Percentiles rank a stretch among this genome's conserved stretches.
phyloP scores from a whole-genome alignment of 2,329 filamentous ascomycete genomes.

The Rhinocladiella mackenziei region DNA sequence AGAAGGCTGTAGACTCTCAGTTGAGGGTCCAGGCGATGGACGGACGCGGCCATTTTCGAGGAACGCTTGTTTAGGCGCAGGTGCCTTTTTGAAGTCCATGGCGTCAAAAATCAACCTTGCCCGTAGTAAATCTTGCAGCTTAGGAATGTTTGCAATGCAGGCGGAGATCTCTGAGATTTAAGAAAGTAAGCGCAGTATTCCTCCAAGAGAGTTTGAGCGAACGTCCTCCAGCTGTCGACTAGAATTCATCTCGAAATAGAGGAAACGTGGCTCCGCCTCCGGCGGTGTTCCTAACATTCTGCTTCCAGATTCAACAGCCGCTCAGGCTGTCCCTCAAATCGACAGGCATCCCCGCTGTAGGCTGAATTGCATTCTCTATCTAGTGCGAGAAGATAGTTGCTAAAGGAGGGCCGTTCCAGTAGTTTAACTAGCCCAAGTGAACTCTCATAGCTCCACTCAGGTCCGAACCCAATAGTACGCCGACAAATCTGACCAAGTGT shows the following conservation, averaged over 20 bases:
- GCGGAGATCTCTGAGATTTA: no score
- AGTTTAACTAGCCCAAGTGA: no score
- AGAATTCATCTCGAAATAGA: not conserved
- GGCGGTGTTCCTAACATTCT: conserved; percentile 1
- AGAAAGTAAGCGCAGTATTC: no score
- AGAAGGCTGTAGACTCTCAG: not conserved
- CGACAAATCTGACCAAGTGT: no score
- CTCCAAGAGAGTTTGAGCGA: no score
- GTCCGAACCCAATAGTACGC: no score
- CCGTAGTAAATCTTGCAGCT: not conserved
- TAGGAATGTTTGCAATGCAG: not conserved
- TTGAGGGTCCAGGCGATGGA: not conserved
- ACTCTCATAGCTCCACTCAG: no score
- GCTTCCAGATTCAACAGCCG: conserved; percentile 6
- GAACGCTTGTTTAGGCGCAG: not conserved
- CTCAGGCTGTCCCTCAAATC: conserved; percentile 8
- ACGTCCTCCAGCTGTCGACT: no score
- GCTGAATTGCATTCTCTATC: no score
- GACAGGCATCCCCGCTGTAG: no score
- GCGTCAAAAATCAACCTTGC: not conserved
- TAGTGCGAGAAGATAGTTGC: no score
- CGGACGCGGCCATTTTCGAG: not conserved
- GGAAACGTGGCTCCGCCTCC: not conserved
- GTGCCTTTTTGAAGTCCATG: not conserved
- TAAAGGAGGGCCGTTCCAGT: no score